Base-by-base conservation (phyloP, 2,329 filamentous ascomycete species). In the Beauveria sp. region DNA sequence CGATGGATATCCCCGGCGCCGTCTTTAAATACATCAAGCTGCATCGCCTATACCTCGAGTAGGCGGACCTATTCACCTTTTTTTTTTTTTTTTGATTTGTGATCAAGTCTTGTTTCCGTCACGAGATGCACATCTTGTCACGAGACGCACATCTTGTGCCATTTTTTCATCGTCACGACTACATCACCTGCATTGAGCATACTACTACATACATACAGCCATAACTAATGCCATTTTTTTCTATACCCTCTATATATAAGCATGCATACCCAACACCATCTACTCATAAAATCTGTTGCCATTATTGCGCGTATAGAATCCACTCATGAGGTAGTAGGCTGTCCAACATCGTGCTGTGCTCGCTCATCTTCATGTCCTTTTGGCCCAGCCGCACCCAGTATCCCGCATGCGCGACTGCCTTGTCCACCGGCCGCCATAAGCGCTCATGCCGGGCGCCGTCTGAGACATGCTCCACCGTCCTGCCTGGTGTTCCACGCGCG, bases 21-120 rank as follows among this genome's bases (percentile, higher is more conserved):
- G 90, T 93, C 53, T 89, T 91, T 60, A 78, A 86, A 62, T 91
- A 91, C 70, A 90, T 91, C 63, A 81, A 87, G 62, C 78, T 88
- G 64, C 81, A 90, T 64, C 78, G 80, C 43, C 74, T 91, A 4
- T 91, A 90, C 68, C 64, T 72, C 38, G 70, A 73, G 30, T 64
- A 58, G 49, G 9, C 40, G 22, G 4, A 10, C 9, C 5, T 28
- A 12, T 10, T 45, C 12, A 22, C 28, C 47, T 20, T 18, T 46
- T 16, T 8, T 42, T n/a, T 16, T 8, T 42, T n/a, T 38, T 34
- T 28, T 49, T 38, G 4, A 8, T 30, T 28, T 47, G 38, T 46
- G 16, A 16, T 16, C 0, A 5, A 24, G 14, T 50, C 14, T 14
- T 16, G 4, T 28, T 5, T 43, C 28, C 22, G 42, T 45, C 34